These are phyloP conservation scores for Phytophthora quininea DNA, from an alignment of 352 stramenopile species.

Conservation along the genomic window DNA sequence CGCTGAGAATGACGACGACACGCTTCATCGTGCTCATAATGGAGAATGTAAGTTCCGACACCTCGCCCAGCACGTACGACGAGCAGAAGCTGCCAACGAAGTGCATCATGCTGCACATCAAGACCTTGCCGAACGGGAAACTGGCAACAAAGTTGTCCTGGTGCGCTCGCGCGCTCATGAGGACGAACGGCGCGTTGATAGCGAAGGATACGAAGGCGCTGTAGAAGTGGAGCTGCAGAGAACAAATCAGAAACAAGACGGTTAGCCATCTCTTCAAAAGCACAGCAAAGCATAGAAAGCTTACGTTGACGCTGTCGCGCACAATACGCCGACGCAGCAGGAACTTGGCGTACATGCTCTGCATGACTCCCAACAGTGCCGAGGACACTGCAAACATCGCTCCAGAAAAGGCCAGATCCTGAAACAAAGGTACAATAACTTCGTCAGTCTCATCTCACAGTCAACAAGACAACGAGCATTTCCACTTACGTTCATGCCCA, in stretches of 20 bases:
- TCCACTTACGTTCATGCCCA: constrained; percentile 78
- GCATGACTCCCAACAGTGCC: constrained; percentile 80
- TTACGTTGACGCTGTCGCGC: constrained; percentile 83
- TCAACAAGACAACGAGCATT: neutral
- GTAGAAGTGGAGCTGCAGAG: constrained; percentile 85
- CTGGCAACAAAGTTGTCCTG: constrained; percentile 65
- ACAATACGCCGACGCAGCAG: constrained; percentile 78
- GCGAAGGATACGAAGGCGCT: constrained; percentile 82
- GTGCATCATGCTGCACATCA: constrained; percentile 85
- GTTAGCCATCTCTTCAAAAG: neutral
- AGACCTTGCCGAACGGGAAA: constrained; percentile 76
- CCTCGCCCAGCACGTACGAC: constrained; percentile 83
- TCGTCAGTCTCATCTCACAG: constrained; percentile 6
- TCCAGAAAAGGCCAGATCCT: constrained; percentile 69
- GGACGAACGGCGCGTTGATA: constrained; percentile 80
- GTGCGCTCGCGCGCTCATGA: constrained; percentile 58
- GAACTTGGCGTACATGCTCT: constrained; percentile 91
- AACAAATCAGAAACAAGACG: neutral
- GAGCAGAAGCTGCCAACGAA: constrained; percentile 84
- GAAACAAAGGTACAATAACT: constrained; percentile 19
- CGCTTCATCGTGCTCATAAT: constrained; percentile 93
- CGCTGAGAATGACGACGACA: constrained; percentile 86
- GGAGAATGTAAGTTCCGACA: constrained; percentile 89
- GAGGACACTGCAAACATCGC: constrained; percentile 76
- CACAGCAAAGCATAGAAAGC: constrained; percentile 20